A percentile compares a stretch with the other conserved stretches of the same genome.
Conservation (phyloP, 2,329 filamentous ascomycete species). For the Dryadomyces sulphureus region DNA sequence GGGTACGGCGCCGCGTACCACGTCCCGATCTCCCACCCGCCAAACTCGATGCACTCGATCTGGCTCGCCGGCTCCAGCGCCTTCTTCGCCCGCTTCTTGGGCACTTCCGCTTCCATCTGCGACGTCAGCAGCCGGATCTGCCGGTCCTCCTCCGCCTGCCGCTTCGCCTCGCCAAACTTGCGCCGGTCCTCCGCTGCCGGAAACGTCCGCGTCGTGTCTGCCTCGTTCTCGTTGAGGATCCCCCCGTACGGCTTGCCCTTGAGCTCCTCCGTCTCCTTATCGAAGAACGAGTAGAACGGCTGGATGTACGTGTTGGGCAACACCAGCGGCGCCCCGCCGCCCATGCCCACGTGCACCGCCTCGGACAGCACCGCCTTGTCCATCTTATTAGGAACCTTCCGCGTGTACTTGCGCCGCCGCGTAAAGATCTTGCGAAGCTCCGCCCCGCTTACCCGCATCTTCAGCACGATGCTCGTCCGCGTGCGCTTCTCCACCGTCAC, state of each 20-base stretch:
- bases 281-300: conserved; percentile 77
- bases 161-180: conserved; percentile 77
- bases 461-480: conserved; percentile 35
- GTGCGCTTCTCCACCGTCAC: conserved; percentile 28
- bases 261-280: conserved; percentile 74
- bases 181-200: conserved; percentile 68
- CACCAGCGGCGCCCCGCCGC: background rate
- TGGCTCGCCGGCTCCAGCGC: conserved; percentile 78
- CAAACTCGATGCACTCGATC: conserved; percentile 98
- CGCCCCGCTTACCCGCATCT: conserved; percentile 39
- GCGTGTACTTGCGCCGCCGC: conserved; percentile 37
- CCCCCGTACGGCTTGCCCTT: conserved; percentile 94
- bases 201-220: conserved; percentile 79
- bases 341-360: conserved; percentile 9
- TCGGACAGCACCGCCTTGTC: conserved; percentile 16
- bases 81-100: conserved; percentile 55
- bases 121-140: conserved; percentile 45
- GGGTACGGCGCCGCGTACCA: conserved; percentile 98
- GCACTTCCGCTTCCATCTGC: conserved; percentile 51
- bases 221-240: conserved; percentile 76
- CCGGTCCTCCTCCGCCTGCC: conserved; percentile 87
- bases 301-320: conserved; percentile 40
- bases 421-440: conserved; percentile 47
- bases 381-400: conserved; percentile 28
- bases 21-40: conserved; percentile 93